Evolutionary conservation across 768 basidiomycete genomes (phyloP), one percentile per base, ranked within the genome.

Genomic region (Pleurotus citrinopileatus): DNA sequence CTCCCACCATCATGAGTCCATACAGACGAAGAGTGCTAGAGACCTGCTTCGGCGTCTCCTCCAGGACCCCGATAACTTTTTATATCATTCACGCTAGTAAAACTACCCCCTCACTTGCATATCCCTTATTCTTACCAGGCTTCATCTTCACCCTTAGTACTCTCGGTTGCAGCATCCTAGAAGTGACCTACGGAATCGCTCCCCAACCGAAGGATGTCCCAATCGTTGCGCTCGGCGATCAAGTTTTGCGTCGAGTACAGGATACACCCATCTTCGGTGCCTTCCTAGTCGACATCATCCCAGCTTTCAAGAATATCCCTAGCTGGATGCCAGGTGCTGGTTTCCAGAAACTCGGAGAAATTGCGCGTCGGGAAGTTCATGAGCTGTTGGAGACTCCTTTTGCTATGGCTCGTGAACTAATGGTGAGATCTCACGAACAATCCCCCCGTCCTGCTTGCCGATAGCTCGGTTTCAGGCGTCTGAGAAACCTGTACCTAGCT

Each of bases 201-300:
- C 71, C 80, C 45, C 63, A 70, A 7, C 67, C 73, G 7, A 62
- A 69, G 19, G 67, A 70, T 0, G 81, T 82, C 55, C 66, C 65
- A 23, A 82, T 80, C 59, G 70, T 82, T n/a, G 66, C 68, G 2
- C 70, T 81, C 15, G 81, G 79, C 1, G 81, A 82, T 63, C 74
- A 68, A 44, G 80, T 80, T 9, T 59, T 82, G 23, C 74, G 75
- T 13, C 76, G 77, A 2, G 76, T 80, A 74, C 72, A 73, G 2
- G 71, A 75, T 60, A 80, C 79, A 0, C 73, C 75, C 7, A 72
- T 71, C 55, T 79, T 78, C 1, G 81, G 81, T 3, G 77, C 77
- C 2, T 83, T 81, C 59, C 62, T 81, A 6, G 82, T 83, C 9
- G 74, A 78, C 52, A 57, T 78, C 26, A 64, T 81, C 38, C 80